A percentile compares a stretch with the other conserved stretches of the same genome.
Evolutionary conservation across 345 rosid species (phyloP).

Genomic region (Murraya paniculata): DNA sequence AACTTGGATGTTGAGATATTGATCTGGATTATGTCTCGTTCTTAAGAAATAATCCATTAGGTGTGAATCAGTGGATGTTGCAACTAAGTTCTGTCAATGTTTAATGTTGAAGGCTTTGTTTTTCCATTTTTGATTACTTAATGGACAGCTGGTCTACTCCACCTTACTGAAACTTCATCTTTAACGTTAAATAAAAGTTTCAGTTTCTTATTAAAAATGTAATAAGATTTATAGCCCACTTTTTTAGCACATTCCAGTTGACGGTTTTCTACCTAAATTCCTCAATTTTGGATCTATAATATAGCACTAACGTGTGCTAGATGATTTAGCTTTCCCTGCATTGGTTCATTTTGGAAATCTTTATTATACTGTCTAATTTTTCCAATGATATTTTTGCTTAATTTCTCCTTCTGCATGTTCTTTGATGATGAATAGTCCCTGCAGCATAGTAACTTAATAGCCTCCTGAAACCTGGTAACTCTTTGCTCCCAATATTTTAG

Average conservation of each 20-base stretch:
- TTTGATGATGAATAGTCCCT: background rate
- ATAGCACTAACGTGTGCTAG: background rate
- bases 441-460: background rate
- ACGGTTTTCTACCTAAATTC: background rate
- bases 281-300: background rate
- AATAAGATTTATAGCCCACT: background rate
- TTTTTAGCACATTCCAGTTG: background rate
- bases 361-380: background rate
- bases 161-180: too few relatives aligned
- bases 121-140: too few relatives aligned
- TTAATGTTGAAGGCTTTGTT: too few relatives aligned
- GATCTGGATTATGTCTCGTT: background rate
- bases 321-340: background rate
- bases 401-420: background rate
- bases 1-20: too few relatives aligned
- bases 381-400: background rate
- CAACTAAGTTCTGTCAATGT: background rate
- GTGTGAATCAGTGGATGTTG: background rate
- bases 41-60: background rate
- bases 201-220: too few relatives aligned
- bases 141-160: too few relatives aligned
- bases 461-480: background rate
- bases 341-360: too few relatives aligned
- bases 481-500: slow-evolving; percentile 6
- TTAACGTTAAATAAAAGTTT: too few relatives aligned